Conservation (phyloP, 1,139 yeast genomes). For the Taiozyma sp. region DNA sequence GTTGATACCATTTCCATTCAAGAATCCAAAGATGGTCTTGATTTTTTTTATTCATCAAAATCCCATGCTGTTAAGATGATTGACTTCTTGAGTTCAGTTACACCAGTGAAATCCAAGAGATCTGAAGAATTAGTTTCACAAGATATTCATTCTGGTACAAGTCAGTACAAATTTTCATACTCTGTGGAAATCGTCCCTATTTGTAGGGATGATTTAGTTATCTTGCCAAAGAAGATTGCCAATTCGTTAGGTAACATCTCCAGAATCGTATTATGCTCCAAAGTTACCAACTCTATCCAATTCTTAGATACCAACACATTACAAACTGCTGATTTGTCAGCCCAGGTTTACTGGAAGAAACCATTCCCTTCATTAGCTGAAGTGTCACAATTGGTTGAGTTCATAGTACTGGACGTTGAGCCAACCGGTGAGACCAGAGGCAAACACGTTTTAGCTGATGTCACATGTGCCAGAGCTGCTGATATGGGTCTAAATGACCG, state of each 20-base stretch:
- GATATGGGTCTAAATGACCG: slow-evolving; percentile 85
- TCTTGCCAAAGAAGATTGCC: slow-evolving; percentile 83
- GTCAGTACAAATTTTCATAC: slow-evolving; percentile 84
- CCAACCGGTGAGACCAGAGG: slow-evolving; percentile 86
- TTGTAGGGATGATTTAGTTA: slow-evolving; percentile 94
- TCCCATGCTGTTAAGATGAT: slow-evolving; percentile 93
- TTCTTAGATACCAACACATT: slow-evolving; percentile 82
- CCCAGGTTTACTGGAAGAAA: slow-evolving; percentile 81
- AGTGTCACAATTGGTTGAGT: slow-evolving; percentile 76
- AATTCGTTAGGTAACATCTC: slow-evolving; percentile 80
- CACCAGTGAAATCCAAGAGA: slow-evolving; percentile 80
- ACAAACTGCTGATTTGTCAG: slow-evolving; percentile 73
- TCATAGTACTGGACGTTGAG: slow-evolving; percentile 88
- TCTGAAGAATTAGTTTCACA: slow-evolving; percentile 90
- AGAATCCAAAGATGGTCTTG: slow-evolving; percentile 92
- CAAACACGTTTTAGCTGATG: slow-evolving; percentile 81
- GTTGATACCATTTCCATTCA: slow-evolving; percentile 90
- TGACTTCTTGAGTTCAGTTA: slow-evolving; percentile 82
- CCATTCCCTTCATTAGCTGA: slow-evolving; percentile 80
- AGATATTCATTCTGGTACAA: slow-evolving; percentile 88
- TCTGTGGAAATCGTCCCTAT: slow-evolving; percentile 97
- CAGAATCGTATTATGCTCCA: slow-evolving; percentile 80
- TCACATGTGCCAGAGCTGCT: slow-evolving; percentile 79
- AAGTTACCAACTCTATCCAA: slow-evolving; percentile 76
- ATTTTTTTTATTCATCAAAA: slow-evolving; percentile 84